Evolutionary conservation across 2,329 filamentous ascomycete species (phyloP), one percentile per base, ranked within the genome.

Genomic region (Bimuria novae-zelandiae): DNA sequence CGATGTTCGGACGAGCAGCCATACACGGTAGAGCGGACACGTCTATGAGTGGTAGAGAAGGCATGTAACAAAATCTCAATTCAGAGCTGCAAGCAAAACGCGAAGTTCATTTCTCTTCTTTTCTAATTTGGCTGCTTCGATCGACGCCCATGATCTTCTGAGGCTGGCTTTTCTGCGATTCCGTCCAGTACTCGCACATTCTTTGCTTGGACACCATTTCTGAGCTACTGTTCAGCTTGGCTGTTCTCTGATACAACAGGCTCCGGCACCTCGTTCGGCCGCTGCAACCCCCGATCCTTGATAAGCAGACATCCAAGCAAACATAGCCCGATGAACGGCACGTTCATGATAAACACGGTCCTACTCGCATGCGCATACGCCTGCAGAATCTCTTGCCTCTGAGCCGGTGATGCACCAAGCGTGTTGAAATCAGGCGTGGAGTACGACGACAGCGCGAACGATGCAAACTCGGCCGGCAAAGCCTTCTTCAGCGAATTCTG

Each of bases 341-440:
- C 76, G 63, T 82, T 82, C 33, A 84, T 65, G 21, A 82, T 79
- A 55, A 86, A 87, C 0, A 86, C 82, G 0, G 78, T 76, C 25
- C 77, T 75, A 19, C 79, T 84, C 0, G 81, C 84, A 8, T 72
- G 71, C 64, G 80, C 79, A 64, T 85, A 85, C 0, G 82, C 79
- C 33, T 74, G 59, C 7, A 82, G 55, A 2, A 85, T 77, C 12
- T 67, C 69, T 0, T 70, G 63, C 23, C 49, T 44, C 21, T 62
- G 42, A 27, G 12, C 19, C 25, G 51, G 43, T 10, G 55, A 49
- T 35, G 50, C 54, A 14, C 40, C 25, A 5, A 62, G 39, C 3
- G 51, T 21, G 3, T 52, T 35, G 29, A 64, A 59, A 36, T 60
- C 44, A 5, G 60, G 54, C 0, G 49, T 55, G 4, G 52, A 50